Evolutionary conservation across 495 filamentous ascomycete genomes (phyloP).

Genomic region (Tuber microsphaerosporum): DNA sequence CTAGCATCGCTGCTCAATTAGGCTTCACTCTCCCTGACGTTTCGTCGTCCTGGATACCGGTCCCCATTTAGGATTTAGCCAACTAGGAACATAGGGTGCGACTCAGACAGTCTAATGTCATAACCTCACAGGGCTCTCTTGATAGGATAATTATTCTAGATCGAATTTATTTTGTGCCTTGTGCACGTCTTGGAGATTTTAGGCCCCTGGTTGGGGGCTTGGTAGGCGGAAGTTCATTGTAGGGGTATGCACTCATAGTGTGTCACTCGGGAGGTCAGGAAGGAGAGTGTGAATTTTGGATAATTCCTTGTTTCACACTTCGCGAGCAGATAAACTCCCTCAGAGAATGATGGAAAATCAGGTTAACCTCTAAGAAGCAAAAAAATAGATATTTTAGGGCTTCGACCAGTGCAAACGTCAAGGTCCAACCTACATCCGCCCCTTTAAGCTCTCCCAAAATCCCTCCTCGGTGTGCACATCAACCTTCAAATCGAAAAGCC

Average conservation of each 20-base stretch:
- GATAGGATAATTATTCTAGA: not conserved
- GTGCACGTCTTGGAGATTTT: not conserved
- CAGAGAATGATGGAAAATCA: not conserved
- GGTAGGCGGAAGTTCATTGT: not conserved
- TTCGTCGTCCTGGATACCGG: too few species aligned
- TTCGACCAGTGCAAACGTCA: not conserved
- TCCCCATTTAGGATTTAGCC: too few species aligned
- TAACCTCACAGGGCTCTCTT: not conserved
- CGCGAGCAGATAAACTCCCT: not conserved
- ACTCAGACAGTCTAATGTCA: not conserved
- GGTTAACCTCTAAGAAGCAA: not conserved
- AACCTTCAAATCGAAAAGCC: slow-evolving; percentile 23
- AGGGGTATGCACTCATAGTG: not conserved
- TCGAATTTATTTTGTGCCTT: not conserved
- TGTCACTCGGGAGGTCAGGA: not conserved
- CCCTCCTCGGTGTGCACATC: slow-evolving; percentile 9
- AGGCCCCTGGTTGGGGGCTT: not conserved
- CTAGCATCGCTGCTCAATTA: too few species aligned
- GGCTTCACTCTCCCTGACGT: too few species aligned
- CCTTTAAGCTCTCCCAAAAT: slow-evolving; percentile 14
- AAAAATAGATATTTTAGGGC: not conserved
- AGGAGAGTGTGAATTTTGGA: not conserved
- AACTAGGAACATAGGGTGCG: too few species aligned
- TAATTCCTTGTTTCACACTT: not conserved
- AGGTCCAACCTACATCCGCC: not conserved